Evolutionary conservation across 495 filamentous ascomycete species (phyloP).

Genomic region (Lasiosphaeria ovina): DNA sequence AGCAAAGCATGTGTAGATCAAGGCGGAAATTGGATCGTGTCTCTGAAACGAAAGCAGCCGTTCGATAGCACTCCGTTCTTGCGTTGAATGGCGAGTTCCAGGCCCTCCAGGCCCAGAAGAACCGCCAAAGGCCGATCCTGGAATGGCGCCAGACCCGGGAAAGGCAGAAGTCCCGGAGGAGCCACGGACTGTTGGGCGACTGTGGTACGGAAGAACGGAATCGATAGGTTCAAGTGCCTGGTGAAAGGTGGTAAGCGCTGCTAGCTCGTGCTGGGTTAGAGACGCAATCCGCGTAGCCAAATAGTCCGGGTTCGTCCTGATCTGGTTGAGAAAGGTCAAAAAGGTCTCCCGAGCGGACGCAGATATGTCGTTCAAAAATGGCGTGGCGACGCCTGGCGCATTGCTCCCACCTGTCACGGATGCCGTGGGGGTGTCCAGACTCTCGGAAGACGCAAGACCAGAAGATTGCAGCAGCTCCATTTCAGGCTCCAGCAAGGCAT

Average conservation of each 20-base stretch:
- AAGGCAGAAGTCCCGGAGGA: conserved; percentile 19
- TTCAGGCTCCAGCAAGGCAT: conserved; percentile 67
- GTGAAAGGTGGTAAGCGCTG: conserved; percentile 69
- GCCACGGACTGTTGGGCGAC: conserved; percentile 44
- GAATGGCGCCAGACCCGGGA: conserved; percentile 16
- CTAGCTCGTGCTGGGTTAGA: conserved; percentile 70
- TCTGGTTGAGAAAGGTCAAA: conserved; percentile 72
- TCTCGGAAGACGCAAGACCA: conserved; percentile 46
- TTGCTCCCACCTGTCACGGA: conserved; percentile 38
- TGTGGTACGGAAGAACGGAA: conserved; percentile 73
- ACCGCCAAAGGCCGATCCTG: conserved; percentile 17
- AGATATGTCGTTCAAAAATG: conserved; percentile 80
- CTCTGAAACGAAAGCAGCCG: conserved; percentile 77
- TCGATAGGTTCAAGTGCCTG: conserved; percentile 75
- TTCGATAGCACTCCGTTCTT: conserved; percentile 58
- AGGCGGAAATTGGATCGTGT: conserved; percentile 79
- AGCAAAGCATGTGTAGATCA: conserved; percentile 87
- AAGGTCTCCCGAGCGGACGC: conserved; percentile 70
- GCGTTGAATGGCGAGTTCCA: conserved; percentile 23
- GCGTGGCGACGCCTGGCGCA: conserved; percentile 50
- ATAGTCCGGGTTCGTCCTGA: conserved; percentile 83
- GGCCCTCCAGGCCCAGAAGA: conserved; percentile 17
- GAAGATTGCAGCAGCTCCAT: conserved; percentile 52
- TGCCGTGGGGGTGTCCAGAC: conserved; percentile 38
- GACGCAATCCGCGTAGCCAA: conserved; percentile 74